Evolutionary conservation across 305 asterid genomes (phyloP).

Genomic region (Fraxinus ornus): DNA sequence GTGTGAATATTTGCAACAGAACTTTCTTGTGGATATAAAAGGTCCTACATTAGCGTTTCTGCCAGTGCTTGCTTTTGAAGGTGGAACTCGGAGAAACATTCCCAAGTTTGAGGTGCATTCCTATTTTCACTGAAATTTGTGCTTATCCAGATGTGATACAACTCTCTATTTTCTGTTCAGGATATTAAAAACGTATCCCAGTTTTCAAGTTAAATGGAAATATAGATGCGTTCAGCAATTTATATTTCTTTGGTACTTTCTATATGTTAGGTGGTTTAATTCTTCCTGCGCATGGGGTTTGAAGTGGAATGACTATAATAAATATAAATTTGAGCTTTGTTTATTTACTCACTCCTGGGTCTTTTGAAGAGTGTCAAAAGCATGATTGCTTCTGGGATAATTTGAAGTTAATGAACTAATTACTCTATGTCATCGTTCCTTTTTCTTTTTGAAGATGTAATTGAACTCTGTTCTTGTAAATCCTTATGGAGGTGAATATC

Average conservation of each 20-base stretch:
- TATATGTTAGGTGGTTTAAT: not conserved
- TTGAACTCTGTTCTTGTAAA: not conserved
- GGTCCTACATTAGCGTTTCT: conserved; percentile 78
- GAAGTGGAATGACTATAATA: not conserved
- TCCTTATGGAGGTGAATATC: not conserved
- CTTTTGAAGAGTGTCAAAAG: not conserved
- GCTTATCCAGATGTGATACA: not conserved
- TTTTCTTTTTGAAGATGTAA: not conserved
- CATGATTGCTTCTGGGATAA: not conserved
- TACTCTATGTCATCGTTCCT: not conserved
- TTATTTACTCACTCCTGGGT: not conserved
- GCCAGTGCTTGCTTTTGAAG: conserved; percentile 95
- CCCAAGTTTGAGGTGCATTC: conserved; percentile 80
- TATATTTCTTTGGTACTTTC: not conserved
- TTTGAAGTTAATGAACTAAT: not conserved
- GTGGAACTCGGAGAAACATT: conserved; percentile 94
- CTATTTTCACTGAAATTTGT: conserved; percentile 1
- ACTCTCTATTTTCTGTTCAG: not conserved
- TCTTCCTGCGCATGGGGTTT: not conserved
- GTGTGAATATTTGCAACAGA: conserved; percentile 46
- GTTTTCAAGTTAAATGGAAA: not conserved
- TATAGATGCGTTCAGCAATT: not conserved
- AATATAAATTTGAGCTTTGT: not conserved
- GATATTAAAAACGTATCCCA: not conserved
- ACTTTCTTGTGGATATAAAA: conserved; percentile 85